phyloP scores from a whole-genome alignment of 1,139 yeast species.

The Protomyces inundatus region DNA sequence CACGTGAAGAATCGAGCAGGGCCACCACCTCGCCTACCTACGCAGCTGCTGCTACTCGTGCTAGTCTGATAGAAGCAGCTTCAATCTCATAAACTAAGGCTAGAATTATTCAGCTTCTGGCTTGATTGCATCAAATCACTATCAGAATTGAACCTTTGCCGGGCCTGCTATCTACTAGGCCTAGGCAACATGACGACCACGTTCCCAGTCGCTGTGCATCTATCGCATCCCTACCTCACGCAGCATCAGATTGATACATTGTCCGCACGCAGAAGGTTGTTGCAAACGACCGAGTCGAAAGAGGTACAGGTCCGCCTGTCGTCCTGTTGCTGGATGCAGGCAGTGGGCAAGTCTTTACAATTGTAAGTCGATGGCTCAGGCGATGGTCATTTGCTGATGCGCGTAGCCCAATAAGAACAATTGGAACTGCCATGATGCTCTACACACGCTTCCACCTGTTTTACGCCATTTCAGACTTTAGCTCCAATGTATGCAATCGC shows the following conservation, averaged over 20 bases:
- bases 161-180: too few species aligned
- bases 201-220: conserved; percentile 22
- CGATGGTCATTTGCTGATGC: not conserved
- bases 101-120: too few species aligned
- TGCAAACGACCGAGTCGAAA: conserved; percentile 19
- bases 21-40: not conserved
- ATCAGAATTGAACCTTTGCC: too few species aligned
- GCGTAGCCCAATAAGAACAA: conserved; percentile 37
- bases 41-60: not conserved
- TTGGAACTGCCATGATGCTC: conserved; percentile 45
- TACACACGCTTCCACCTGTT: conserved; percentile 62
- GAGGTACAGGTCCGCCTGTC: conserved; percentile 21
- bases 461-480: conserved; percentile 32
- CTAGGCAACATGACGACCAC: not conserved
- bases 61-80: not conserved
- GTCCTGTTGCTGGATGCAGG: conserved; percentile 25
- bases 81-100: not conserved
- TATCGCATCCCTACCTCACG: conserved; percentile 26
- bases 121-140: too few species aligned
- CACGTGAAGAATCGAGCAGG: too few species aligned
- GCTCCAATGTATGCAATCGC: conserved; percentile 39
- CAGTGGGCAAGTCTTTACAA: conserved; percentile 13
- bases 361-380: conserved; percentile 8
- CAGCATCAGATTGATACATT: conserved; percentile 4
- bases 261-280: conserved; percentile 1